Conservation (phyloP, 495 filamentous ascomycete species). For the Aspergillus biplanus region DNA sequence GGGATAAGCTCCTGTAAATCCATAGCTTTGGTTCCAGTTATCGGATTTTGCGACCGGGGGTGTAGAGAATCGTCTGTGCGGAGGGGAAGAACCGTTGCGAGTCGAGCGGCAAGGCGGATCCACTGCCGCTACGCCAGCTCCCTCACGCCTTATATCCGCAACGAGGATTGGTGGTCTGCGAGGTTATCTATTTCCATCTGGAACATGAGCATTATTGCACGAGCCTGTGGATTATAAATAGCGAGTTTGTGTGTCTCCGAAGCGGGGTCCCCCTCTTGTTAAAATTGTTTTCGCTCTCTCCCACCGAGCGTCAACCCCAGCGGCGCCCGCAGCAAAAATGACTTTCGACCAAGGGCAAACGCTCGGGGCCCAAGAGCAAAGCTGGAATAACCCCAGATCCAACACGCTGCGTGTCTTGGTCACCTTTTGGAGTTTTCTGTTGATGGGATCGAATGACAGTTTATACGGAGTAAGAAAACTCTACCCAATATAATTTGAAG, state of each 20-base stretch:
- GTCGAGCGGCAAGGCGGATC: background rate
- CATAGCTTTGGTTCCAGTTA: too few species aligned
- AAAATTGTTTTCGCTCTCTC: too few species aligned
- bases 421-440: slow-evolving; percentile 39
- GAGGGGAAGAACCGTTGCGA: too few species aligned
- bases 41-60: too few species aligned
- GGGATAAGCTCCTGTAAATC: too few species aligned
- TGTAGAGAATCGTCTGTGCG: too few species aligned
- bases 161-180: background rate
- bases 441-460: slow-evolving; percentile 78
- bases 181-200: background rate
- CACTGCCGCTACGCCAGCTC: background rate
- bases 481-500: background rate
- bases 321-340: background rate
- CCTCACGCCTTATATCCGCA: too few species aligned
- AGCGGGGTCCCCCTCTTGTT: too few species aligned
- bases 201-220: too few species aligned
- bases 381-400: background rate
- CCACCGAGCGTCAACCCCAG: background rate
- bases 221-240: too few species aligned
- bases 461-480: slow-evolving; percentile 54
- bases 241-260: too few species aligned
- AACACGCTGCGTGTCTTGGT: slow-evolving; percentile 1
- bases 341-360: background rate
- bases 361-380: background rate